Conservation (phyloP, 495 filamentous ascomycete species). For the Aspergillus diversus region DNA sequence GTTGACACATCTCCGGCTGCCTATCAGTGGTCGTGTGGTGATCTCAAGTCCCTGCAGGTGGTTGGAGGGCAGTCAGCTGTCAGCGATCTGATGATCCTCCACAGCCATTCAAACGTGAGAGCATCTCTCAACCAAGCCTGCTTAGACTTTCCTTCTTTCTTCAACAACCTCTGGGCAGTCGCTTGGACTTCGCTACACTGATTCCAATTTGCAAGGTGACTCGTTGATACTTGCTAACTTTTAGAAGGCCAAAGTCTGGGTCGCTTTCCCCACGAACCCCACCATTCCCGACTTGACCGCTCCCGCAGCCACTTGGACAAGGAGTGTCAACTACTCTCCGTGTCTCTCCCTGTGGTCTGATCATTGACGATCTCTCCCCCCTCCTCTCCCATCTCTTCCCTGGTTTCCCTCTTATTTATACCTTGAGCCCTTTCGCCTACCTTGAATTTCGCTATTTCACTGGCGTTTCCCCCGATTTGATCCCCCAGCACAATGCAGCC, state of each 20-base stretch:
- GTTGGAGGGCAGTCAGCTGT: conserved; percentile 21
- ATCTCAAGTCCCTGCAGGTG: conserved; percentile 14
- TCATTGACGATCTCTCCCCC: conserved; percentile 1
- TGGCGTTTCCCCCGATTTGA: conserved; percentile 15
- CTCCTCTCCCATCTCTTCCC: not conserved
- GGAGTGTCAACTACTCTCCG: conserved; percentile 5
- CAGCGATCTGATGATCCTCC: conserved; percentile 17
- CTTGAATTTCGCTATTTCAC: not conserved
- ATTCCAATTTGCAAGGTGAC: not conserved
- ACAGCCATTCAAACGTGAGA: conserved; percentile 12
- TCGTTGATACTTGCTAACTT: not conserved
- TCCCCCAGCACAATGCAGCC: conserved; percentile 41
- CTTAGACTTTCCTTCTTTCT: conserved; percentile 9
- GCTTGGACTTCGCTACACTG: not conserved
- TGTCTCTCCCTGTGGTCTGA: conserved; percentile 11
- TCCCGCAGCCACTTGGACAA: conserved; percentile 11
- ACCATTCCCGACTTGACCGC: conserved; percentile 21
- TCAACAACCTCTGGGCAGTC: not conserved
- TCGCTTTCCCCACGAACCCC: conserved; percentile 23
- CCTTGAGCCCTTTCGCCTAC: conserved; percentile 20
- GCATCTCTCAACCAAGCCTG: conserved; percentile 7
- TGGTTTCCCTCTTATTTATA: conserved; percentile 36
- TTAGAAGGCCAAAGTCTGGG: conserved; percentile 13
- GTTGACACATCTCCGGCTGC: conserved; percentile 2
- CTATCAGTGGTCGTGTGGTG: conserved; percentile 18